These are phyloP conservation scores for Puccinia horiana DNA, from an alignment of 1,284 basidiomycete species.

Conservation along the genomic window DNA sequence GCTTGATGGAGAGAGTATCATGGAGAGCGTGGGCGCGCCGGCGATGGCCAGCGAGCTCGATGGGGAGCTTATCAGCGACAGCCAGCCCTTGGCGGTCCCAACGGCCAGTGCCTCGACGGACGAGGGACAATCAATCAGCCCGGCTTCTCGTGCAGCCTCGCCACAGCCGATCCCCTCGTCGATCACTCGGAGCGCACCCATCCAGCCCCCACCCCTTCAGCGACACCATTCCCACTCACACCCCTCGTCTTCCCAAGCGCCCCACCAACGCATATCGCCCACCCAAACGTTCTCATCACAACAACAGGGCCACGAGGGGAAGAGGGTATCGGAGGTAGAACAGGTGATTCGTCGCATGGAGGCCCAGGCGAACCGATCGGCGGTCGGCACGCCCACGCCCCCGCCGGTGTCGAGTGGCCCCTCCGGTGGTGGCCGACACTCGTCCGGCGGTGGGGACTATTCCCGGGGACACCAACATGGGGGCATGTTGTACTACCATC, in stretches of 20 bases:
- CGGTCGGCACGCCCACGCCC: slow-evolving; percentile 17
- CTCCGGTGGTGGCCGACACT: background rate
- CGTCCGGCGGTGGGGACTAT: background rate
- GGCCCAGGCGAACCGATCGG: slow-evolving; percentile 25
- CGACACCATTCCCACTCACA: slow-evolving; percentile 12
- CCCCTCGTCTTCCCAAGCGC: background rate
- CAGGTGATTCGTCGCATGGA: slow-evolving; percentile 39
- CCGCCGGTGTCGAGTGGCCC: background rate
- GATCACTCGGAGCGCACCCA: background rate
- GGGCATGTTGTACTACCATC: slow-evolving; percentile 1
- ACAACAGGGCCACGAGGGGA: background rate
- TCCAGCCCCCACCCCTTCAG: background rate
- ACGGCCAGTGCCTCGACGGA: background rate
- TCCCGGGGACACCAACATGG: background rate
- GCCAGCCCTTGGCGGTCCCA: background rate
- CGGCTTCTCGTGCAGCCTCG: background rate
- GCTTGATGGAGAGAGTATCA: slow-evolving; percentile 48
- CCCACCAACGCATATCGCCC: background rate
- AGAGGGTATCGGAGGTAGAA: slow-evolving; percentile 35
- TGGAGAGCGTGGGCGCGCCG: slow-evolving; percentile 5
- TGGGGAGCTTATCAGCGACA: slow-evolving; percentile 1
- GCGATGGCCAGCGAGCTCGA: slow-evolving; percentile 11
- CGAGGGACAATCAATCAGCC: background rate
- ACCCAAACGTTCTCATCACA: background rate
- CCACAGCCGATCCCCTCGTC: slow-evolving; percentile 28